Evolutionary conservation across 805 yeast genomes (phyloP).

Genomic region (Saturnispora galanensis): DNA sequence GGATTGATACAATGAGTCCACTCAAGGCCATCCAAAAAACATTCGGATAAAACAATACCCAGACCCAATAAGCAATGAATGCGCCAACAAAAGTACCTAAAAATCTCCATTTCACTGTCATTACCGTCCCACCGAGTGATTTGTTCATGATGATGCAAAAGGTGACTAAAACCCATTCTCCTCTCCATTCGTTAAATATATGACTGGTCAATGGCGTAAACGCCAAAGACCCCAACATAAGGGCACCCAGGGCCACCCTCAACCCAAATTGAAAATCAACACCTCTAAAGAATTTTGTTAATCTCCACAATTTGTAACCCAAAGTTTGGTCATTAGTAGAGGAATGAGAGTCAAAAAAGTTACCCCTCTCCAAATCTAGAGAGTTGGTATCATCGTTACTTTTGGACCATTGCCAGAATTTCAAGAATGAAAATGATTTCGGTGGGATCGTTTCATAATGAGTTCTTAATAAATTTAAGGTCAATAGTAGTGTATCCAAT

Average conservation of each 20-base stretch:
- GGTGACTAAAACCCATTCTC: constrained; percentile 80
- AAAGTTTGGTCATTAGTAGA: constrained; percentile 3
- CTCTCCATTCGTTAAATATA: constrained; percentile 54
- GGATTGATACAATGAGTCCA: constrained; percentile 39
- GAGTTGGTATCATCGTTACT: background rate
- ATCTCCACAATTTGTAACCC: constrained; percentile 36
- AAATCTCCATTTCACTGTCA: constrained; percentile 66
- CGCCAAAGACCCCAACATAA: constrained; percentile 56
- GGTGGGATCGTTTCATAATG: constrained; percentile 1
- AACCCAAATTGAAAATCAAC: constrained; percentile 72
- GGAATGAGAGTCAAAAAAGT: constrained; percentile 5
- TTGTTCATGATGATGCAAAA: constrained; percentile 79
- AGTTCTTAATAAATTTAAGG: constrained; percentile 27
- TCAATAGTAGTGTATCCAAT: constrained; percentile 36
- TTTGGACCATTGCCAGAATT: constrained; percentile 35
- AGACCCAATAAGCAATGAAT: constrained; percentile 43
- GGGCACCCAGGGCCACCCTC: constrained; percentile 70
- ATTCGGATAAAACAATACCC: constrained; percentile 51
- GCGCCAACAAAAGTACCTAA: constrained; percentile 73
- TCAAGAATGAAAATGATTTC: constrained; percentile 43
- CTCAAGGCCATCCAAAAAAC: constrained; percentile 39
- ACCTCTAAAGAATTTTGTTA: constrained; percentile 42
- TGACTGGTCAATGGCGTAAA: constrained; percentile 47
- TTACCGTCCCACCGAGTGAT: constrained; percentile 74
- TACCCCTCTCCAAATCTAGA: constrained; percentile 8